Percentiles rank a stretch among this genome's conserved stretches.
Conservation (phyloP, 208 protist genomes). For the Leishmania guyanensis region DNA sequence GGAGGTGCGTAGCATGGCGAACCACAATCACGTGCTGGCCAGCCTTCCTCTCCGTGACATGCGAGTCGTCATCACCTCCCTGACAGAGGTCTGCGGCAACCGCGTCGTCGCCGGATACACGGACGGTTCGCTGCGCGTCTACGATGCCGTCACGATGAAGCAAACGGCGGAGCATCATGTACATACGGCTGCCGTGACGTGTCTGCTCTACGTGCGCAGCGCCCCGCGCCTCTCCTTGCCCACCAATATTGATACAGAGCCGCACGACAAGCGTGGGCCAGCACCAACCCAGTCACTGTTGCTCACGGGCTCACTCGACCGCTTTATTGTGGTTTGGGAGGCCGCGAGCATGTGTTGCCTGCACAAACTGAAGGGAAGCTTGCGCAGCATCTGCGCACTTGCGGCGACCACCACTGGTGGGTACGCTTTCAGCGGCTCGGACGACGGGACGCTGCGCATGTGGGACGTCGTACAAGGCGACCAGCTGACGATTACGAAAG, state of each 20-base stretch:
- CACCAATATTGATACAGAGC: background rate
- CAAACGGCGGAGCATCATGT: conserved; percentile 27
- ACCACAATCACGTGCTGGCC: conserved; percentile 42
- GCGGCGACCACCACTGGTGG: conserved; percentile 42
- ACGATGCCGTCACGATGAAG: conserved; percentile 46
- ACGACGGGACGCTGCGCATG: conserved; percentile 67
- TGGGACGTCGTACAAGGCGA: conserved; percentile 56
- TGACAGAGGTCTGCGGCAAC: conserved; percentile 52
- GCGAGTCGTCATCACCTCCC: conserved; percentile 48
- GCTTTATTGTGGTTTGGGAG: conserved; percentile 73
- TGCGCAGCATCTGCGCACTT: conserved; percentile 46
- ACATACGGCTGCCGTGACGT: conserved; percentile 61
- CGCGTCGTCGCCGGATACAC: conserved; percentile 60
- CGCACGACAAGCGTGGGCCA: background rate
- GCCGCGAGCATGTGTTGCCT: conserved; percentile 52
- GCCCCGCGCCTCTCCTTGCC: background rate
- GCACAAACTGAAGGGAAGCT: conserved; percentile 43
- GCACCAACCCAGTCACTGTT: conserved; percentile 41
- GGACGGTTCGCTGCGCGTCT: conserved; percentile 54
- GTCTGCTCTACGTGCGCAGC: conserved; percentile 31
- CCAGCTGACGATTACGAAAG: conserved; percentile 41
- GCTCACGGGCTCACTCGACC: conserved; percentile 59
- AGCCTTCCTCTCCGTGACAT: conserved; percentile 24
- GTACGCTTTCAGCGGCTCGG: conserved; percentile 69
- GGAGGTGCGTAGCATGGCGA: conserved; percentile 59